phyloP scores from a whole-genome alignment of 2,329 filamentous ascomycete species.

The Colletotrichum cordylinicola region DNA sequence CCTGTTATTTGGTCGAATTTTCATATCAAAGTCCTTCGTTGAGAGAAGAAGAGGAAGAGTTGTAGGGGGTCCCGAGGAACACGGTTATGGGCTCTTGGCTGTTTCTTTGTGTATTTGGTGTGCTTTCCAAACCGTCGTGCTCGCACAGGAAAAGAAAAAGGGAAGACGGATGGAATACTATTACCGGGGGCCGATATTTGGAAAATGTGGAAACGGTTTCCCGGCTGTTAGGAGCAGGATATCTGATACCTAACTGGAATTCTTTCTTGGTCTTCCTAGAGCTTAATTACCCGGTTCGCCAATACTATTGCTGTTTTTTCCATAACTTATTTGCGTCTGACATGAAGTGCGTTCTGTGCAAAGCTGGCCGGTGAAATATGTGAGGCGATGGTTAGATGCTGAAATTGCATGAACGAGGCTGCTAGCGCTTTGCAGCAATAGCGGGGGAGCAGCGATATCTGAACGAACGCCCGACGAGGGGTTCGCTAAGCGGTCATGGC shows the following conservation, averaged over 20 bases:
- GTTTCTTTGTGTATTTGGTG: not conserved
- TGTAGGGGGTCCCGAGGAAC: not conserved
- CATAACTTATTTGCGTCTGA: not conserved
- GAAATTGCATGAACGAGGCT: not conserved
- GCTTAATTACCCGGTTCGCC: not conserved
- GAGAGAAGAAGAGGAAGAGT: not conserved
- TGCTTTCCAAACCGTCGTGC: not conserved
- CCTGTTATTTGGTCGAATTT: not conserved
- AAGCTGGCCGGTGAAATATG: not conserved
- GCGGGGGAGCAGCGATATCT: not conserved
- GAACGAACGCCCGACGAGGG: not conserved
- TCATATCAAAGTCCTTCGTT: not conserved
- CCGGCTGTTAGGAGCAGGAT: not conserved
- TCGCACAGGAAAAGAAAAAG: not conserved
- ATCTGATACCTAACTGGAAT: constrained; percentile 4
- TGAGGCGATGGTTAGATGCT: not conserved
- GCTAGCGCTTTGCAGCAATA: not conserved
- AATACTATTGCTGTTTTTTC: not conserved
- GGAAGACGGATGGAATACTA: not conserved
- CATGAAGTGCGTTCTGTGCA: not conserved
- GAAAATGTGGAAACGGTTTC: not conserved
- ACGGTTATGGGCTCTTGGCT: constrained; percentile 2
- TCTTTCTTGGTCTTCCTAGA: constrained; percentile 11
- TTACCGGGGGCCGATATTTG: not conserved
- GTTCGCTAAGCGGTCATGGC: not conserved